Base-by-base conservation (phyloP, 495 filamentous ascomycete species). In the Penicillium lividum region DNA sequence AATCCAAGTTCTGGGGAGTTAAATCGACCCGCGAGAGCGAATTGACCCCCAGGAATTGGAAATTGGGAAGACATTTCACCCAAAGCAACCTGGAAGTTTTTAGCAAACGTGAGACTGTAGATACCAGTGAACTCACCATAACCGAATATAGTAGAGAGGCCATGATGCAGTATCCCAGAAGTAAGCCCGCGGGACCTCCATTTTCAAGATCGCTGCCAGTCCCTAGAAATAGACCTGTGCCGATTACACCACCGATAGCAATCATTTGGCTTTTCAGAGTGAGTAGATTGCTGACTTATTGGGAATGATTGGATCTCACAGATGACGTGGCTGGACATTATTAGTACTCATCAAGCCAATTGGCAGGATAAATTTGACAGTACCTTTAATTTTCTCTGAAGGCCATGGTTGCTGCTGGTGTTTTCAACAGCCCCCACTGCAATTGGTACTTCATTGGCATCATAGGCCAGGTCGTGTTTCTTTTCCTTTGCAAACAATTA, bases 211-310 rank as follows among this genome's bases (percentile, higher is more conserved):
- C 57, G 30, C 40, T 52, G 4, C 48, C 66, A 9, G 66, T 68
- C 6, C 66, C 66, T n/a, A 68, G 28, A 42, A 68, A 68, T 15
- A 68, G 58, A 47, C 65, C 65, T 16, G 65, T 68, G 1, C 65
- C 65, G 53, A 72, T 62, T 0, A 66, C 63, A 47, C 63, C 63
- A 38, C 63, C 63, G 36, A 66, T 59, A 11, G 63, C 59, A 54
- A 66, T 66, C 63, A 66, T 66, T 54, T 66, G 63, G 10, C 63
- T 66, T 30, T 27, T 44, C 13, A 34, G 3, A 47, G 53, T 29
- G 8, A 44, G 18, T 15, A 44, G 36, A n/a, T 30, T 18, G 18
- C 22, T 34, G 33, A 4, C 9, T 4, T 16, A 28, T 15, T 38
- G 8, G 4, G 16, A 51, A 51, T 15, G 7, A 22, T 30, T 18